These are phyloP conservation scores for Sambucus nigra DNA, from an alignment of 129 eudicot species.

Conservation along the genomic window DNA sequence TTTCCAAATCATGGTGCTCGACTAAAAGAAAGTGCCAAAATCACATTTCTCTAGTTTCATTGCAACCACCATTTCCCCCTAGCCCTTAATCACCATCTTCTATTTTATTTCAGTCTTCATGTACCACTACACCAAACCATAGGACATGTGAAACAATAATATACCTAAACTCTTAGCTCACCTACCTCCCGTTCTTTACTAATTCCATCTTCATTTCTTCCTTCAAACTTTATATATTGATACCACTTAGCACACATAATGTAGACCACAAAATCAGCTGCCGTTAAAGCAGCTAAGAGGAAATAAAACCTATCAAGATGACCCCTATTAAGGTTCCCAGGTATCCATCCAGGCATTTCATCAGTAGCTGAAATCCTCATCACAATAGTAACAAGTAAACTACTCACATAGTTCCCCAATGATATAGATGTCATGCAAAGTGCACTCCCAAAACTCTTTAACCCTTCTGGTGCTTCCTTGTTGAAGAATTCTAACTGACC, in stretches of 20 bases:
- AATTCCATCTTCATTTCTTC: slow-evolving; percentile 25
- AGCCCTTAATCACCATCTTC: neutral
- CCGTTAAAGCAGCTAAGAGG: slow-evolving; percentile 57
- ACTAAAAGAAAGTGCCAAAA: slow-evolving; percentile 3
- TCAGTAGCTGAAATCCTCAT: slow-evolving; percentile 47
- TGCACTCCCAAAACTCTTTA: slow-evolving; percentile 87
- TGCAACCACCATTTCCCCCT: neutral
- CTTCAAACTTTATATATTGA: slow-evolving; percentile 52
- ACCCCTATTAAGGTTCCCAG: slow-evolving; percentile 77
- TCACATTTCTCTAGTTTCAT: slow-evolving; percentile 14
- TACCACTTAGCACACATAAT: slow-evolving; percentile 61
- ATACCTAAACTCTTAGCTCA: slow-evolving; percentile 4
- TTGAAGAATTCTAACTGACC: slow-evolving; percentile 90
- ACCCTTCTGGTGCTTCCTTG: slow-evolving; percentile 74
- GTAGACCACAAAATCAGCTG: slow-evolving; percentile 60
- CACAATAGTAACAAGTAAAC: slow-evolving; percentile 64
- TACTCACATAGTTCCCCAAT: slow-evolving; percentile 74
- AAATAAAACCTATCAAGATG: slow-evolving; percentile 63
- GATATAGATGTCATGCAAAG: slow-evolving; percentile 76
- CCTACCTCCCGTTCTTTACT: neutral
- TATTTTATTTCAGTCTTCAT: neutral
- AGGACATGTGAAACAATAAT: neutral
- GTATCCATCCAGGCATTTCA: slow-evolving; percentile 76
- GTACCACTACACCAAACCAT: neutral
- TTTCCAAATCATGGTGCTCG: no score